These are phyloP conservation scores for Colletotrichum simmondsii DNA, from an alignment of 2,329 filamentous ascomycete species.

Conservation along the genomic window DNA sequence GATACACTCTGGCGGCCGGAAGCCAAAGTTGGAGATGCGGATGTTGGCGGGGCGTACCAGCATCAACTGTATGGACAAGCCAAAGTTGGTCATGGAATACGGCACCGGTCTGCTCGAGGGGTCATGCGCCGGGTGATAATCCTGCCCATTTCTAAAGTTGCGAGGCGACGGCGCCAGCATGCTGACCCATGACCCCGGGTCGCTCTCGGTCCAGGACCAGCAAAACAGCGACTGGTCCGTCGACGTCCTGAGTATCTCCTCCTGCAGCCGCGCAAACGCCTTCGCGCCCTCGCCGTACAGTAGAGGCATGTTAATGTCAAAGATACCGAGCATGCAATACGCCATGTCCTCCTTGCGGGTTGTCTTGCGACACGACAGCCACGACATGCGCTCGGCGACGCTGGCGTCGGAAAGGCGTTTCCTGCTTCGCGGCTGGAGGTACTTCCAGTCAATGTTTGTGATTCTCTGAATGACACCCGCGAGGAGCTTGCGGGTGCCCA, in stretches of 20 bases:
- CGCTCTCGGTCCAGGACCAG: slow-evolving; percentile 29
- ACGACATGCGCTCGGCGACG: slow-evolving; percentile 43
- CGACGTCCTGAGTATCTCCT: slow-evolving; percentile 28
- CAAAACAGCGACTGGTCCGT: slow-evolving; percentile 31
- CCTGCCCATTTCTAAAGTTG: slow-evolving; percentile 12
- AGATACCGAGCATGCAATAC: slow-evolving; percentile 43
- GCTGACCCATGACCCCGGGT: slow-evolving; percentile 16
- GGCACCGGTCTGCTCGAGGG: slow-evolving; percentile 12
- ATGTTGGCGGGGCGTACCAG: not conserved
- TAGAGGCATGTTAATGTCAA: slow-evolving; percentile 42
- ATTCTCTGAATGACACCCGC: slow-evolving; percentile 4
- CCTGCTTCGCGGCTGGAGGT: slow-evolving; percentile 14
- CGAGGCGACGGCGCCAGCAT: slow-evolving; percentile 27
- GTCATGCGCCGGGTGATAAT: slow-evolving; percentile 8
- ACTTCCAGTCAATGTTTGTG: slow-evolving; percentile 14
- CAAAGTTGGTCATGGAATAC: slow-evolving; percentile 31
- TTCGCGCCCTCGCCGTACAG: slow-evolving; percentile 42
- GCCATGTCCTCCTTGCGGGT: slow-evolving; percentile 40
- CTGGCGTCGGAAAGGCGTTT: slow-evolving; percentile 27
- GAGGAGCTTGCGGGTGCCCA: slow-evolving; percentile 13
- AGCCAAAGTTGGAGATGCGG: not conserved
- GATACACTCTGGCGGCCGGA: not conserved
- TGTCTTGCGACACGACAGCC: slow-evolving; percentile 40
- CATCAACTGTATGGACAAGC: slow-evolving; percentile 20
- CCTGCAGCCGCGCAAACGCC: slow-evolving; percentile 39